Evolutionary conservation across 345 rosid genomes (phyloP).

Genomic region (Aethionema arabicum): DNA sequence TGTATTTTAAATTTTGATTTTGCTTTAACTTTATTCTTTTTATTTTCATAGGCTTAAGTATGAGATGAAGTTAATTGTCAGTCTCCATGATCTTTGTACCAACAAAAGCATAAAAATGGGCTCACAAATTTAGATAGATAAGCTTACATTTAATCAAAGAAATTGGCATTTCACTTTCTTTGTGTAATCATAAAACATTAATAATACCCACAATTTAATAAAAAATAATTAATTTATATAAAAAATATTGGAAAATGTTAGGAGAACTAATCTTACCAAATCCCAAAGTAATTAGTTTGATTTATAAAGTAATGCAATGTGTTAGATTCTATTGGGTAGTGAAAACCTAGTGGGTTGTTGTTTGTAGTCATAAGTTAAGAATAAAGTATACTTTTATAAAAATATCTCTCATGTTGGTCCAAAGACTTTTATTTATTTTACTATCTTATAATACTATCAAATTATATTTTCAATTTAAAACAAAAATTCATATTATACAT

Average conservation of each 20-base stretch:
- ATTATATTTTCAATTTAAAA: background rate
- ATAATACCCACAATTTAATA: too few species aligned
- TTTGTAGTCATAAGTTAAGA: conserved; percentile 35
- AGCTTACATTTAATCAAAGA: conserved; percentile 25
- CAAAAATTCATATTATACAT: too few species aligned
- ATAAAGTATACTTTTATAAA: conserved; percentile 32
- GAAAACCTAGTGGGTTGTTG: conserved; percentile 37
- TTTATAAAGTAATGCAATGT: conserved; percentile 10
- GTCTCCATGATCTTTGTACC: conserved; percentile 32
- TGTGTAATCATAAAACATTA: too few species aligned
- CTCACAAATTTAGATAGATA: conserved; percentile 30
- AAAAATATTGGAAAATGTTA: background rate
- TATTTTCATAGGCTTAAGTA: conserved; percentile 22
- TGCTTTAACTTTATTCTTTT: conserved; percentile 32
- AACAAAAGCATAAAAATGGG: conserved; percentile 33
- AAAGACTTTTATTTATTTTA: background rate
- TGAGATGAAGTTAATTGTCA: conserved; percentile 30
- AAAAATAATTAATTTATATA: background rate
- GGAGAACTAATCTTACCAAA: conserved; percentile 28
- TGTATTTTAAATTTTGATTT: conserved; percentile 23
- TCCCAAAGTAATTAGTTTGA: conserved; percentile 25
- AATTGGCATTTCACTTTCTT: background rate
- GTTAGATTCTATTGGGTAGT: conserved; percentile 36
- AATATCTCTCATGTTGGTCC: conserved; percentile 34
- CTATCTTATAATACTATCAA: background rate